Percentiles rank a stretch among this genome's conserved stretches.
Evolutionary conservation across 331 rosid genomes (phyloP).

Genomic region (Spiraea crenata): DNA sequence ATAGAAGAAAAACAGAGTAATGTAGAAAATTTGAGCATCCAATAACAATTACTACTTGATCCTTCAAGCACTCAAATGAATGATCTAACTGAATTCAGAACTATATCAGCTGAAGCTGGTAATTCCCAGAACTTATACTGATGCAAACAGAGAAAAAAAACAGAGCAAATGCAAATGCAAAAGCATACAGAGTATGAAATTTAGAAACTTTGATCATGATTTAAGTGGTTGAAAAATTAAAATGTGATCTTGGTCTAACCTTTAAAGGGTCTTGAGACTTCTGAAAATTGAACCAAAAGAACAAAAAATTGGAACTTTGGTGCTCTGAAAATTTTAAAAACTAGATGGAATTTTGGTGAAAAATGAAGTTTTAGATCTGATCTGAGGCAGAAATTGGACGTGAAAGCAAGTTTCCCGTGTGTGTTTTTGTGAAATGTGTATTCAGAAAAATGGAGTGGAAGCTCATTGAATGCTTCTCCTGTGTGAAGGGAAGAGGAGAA

Average conservation of each 20-base stretch:
- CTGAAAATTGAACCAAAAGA: conserved; percentile 5
- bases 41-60: too few relatives aligned
- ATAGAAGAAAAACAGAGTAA: too few relatives aligned
- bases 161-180: background rate
- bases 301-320: background rate
- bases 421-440: conserved; percentile 30
- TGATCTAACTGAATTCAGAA: too few relatives aligned
- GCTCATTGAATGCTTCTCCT: conserved; percentile 46
- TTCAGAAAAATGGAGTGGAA: conserved; percentile 31
- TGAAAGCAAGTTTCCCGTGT: conserved; percentile 44
- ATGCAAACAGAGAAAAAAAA: background rate
- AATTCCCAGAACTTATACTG: conserved; percentile 1
- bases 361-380: conserved; percentile 36
- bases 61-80: too few relatives aligned
- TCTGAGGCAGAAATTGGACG: conserved; percentile 36
- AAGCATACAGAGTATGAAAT: background rate
- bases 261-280: conserved; percentile 23
- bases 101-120: background rate
- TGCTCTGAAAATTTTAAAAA: background rate
- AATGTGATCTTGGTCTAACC: conserved; percentile 13
- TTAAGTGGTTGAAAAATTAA: background rate
- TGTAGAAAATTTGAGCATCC: too few relatives aligned
- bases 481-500: conserved; percentile 15
- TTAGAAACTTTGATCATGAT: background rate
- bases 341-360: background rate